Evolutionary conservation across 495 filamentous ascomycete genomes (phyloP).

Genomic region (Tuber umbilicatum): DNA sequence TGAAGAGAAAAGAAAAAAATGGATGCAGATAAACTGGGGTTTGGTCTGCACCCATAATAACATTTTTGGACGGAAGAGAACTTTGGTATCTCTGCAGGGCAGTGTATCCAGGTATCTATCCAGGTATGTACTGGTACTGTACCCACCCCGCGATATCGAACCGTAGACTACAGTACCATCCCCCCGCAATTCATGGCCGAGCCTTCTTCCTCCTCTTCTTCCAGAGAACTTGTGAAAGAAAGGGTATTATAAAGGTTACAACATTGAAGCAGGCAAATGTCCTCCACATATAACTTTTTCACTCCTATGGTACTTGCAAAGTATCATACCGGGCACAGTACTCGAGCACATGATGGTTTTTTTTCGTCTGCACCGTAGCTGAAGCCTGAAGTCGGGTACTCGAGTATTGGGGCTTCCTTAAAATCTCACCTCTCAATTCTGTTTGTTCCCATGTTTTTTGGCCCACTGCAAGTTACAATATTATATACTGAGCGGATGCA

Average conservation of each 20-base stretch:
- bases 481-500: neutral
- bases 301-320: too few relatives aligned
- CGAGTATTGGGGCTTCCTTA: neutral
- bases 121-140: too few relatives aligned
- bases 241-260: too few relatives aligned
- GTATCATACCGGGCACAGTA: too few relatives aligned
- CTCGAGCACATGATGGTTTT: neutral
- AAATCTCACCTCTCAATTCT: neutral
- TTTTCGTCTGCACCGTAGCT: neutral
- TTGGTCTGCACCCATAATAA: neutral
- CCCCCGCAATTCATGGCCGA: too few relatives aligned
- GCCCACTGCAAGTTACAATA: neutral
- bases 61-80: neutral
- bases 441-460: neutral
- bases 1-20: neutral
- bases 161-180: too few relatives aligned
- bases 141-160: too few relatives aligned
- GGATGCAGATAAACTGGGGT: neutral
- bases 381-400: neutral
- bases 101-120: too few relatives aligned
- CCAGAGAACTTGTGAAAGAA: too few relatives aligned
- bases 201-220: too few relatives aligned
- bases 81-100: neutral
- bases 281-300: neutral
- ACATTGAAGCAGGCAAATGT: too few relatives aligned